Percentiles rank a stretch among this genome's conserved stretches.
phyloP scores from a whole-genome alignment of 176 grass and related monocot species.

The Pharus latifolius region DNA sequence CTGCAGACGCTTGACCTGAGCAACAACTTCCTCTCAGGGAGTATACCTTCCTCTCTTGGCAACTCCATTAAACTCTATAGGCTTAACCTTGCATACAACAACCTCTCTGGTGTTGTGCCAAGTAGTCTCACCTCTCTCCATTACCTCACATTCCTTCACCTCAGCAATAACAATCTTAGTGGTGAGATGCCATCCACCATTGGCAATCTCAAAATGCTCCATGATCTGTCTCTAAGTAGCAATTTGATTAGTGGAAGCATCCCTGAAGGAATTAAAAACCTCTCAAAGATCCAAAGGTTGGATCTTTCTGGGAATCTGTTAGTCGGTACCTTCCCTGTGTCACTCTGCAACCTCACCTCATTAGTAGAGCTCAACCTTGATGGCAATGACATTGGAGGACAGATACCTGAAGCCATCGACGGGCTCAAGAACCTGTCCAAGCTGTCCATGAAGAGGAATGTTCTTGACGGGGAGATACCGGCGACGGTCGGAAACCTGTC shows the following conservation, averaged over 20 bases:
- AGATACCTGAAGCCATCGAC: constrained; percentile 42
- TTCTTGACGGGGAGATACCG: constrained; percentile 58
- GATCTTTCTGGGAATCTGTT: constrained; percentile 68
- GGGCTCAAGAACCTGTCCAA: constrained; percentile 51
- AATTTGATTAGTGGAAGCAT: constrained; percentile 67
- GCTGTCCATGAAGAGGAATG: constrained; percentile 48
- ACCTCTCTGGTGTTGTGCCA: constrained; percentile 62
- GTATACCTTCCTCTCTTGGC: constrained; percentile 40
- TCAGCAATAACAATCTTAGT: constrained; percentile 56
- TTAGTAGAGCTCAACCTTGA: constrained; percentile 40
- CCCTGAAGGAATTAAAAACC: constrained; percentile 47
- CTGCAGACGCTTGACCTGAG: constrained; percentile 87
- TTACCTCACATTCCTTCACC: constrained; percentile 44
- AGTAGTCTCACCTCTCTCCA: constrained; percentile 26
- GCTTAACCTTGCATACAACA: constrained; percentile 77
- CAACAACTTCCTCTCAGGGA: constrained; percentile 62
- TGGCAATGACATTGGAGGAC: constrained; percentile 42
- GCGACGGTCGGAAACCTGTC: constrained; percentile 46
- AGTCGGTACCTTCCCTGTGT: constrained; percentile 29
- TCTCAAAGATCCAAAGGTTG: constrained; percentile 46
- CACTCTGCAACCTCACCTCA: constrained; percentile 43
- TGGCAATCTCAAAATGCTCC: constrained; percentile 41
- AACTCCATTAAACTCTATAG: constrained; percentile 51
- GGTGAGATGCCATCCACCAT: constrained; percentile 52
- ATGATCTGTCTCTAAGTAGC: constrained; percentile 35